Base-by-base conservation (phyloP, 139 green algal genomes). In the Eudorina sp. region DNA sequence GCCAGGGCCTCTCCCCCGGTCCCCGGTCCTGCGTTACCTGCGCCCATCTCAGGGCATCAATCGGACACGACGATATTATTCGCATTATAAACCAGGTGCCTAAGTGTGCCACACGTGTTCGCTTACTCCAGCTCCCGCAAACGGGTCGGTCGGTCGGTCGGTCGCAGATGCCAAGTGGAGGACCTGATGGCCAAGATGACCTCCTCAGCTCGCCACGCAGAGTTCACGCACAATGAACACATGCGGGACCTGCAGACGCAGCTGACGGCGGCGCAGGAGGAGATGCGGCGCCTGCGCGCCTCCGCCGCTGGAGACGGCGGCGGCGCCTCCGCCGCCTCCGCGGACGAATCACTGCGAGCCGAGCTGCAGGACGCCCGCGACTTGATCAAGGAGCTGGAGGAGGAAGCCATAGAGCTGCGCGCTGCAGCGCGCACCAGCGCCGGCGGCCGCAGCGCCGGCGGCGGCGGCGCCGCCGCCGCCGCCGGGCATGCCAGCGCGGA, bases 151-250 rank as follows among this genome's bases (percentile, higher is more conserved):
- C n/a, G n/a, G n/a, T n/a, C n/a, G n/a, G n/a, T n/a, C 62, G 43
- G 6, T 6, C 36, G 53, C 53, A 85, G 78, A 41, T 86, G 80
- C 60, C 70, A 86, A 45, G 80, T 86, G 60, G 80, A 86, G 80
- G 80, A 86, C 80, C 62, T 77, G 14, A 86, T 86, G 80, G 23
- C 58, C 8, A 64, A 46, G 36, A 76, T 77, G 60, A 60, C 80
- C 62, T 36, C 60, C 62, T 34, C 60, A 4, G 80, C 60, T 6
- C 80, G 80, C 60, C 80, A 86, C 29, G 41, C 60, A 0, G 60
- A 76, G 60, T 2, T 8, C 25, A 85, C 38, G 34, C 78, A 85
- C 55, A 58, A 74, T 38, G 77, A 84, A 16, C 48, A 81, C 19
- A 11, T 72, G 46, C 29, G 34, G 4, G 27, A 46, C 14, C 69